Base-by-base conservation (phyloP, 768 basidiomycete species). In the Suillus brevipes region DNA sequence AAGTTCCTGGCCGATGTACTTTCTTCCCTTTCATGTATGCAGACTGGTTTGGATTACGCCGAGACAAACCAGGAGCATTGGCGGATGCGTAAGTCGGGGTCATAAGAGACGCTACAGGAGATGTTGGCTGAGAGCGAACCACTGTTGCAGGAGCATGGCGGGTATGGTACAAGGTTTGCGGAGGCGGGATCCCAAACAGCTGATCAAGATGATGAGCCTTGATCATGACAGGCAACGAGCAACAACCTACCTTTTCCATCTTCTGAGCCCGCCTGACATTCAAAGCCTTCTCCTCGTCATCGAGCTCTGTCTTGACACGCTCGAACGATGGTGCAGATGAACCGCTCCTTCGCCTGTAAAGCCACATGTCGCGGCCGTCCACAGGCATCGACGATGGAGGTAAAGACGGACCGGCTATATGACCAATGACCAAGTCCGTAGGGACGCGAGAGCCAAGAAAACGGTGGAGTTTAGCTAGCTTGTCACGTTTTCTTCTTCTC, bases 371-470 rank as follows among this genome's bases (percentile, higher is more conserved):
- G 49, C 72, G 66, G 13, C 74, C 74, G 18, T 78, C 80, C 60
- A 75, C 73, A 40, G 68, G 61, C 34, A 64, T 61, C 25, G 72
- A 72, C 25, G 71, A 69, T 38, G 78, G 73, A 5, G 79, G 78
- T 10, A 77, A 69, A n/a, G 78, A 67, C 20, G 72, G 67, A 20
- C 73, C 72, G 16, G 66, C 66, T 57, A 72, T 79, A 67, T 79
- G 69, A 56, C 85, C 89, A 45, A 88, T 81, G 14, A 91, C 87
- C 42, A 92, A 84, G 67, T 86, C 84, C 16, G 84, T 74, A 9
- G 92, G 92, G 34, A 95, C 89, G 38, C 86, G 85, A 23, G 90
- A 92, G n/a, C 92, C 93, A 40, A 94, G 82, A 77, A 90, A 94
- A 55, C 93, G 90, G 76, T 94, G 91, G 5, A 95, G 83, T 74